phyloP scores from a whole-genome alignment of 2,329 filamentous ascomycete genomes.

The Colletotrichum sp. region DNA sequence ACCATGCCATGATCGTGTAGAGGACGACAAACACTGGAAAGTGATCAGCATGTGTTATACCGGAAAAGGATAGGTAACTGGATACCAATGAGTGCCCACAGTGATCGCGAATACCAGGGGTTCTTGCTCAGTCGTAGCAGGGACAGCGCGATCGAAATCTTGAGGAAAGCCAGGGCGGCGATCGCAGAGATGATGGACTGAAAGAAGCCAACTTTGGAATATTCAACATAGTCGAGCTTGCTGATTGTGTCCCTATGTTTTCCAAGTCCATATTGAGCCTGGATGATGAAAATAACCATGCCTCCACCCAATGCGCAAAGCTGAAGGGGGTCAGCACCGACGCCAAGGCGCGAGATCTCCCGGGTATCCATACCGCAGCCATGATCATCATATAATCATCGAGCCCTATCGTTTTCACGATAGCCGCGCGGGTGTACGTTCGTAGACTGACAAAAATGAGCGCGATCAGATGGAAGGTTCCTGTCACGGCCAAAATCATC shows the following conservation, averaged over 20 bases:
- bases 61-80: background rate
- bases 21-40: constrained; percentile 22
- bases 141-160: constrained; percentile 27
- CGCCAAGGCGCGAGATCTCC: background rate
- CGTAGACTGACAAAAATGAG: constrained; percentile 21
- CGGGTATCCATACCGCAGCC: constrained; percentile 26
- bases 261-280: constrained; percentile 51
- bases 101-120: constrained; percentile 27
- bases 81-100: constrained; percentile 28
- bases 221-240: constrained; percentile 33
- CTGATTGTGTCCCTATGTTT: constrained; percentile 44
- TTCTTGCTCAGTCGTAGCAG: constrained; percentile 26
- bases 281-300: constrained; percentile 42
- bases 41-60: background rate
- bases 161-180: constrained; percentile 22
- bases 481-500: constrained; percentile 26
- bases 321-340: constrained; percentile 20
- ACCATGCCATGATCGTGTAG: constrained; percentile 25
- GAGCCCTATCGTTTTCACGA: constrained; percentile 28
- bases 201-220: constrained; percentile 47
- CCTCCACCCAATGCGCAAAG: constrained; percentile 30
- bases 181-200: constrained; percentile 50
- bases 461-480: constrained; percentile 27
- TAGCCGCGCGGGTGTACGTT: constrained; percentile 23
- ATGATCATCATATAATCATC: constrained; percentile 34